Percentiles rank a stretch among this genome's conserved stretches.
Evolutionary conservation across 139 green algal genomes (phyloP).

Genomic region (Tetraselmis striata): DNA sequence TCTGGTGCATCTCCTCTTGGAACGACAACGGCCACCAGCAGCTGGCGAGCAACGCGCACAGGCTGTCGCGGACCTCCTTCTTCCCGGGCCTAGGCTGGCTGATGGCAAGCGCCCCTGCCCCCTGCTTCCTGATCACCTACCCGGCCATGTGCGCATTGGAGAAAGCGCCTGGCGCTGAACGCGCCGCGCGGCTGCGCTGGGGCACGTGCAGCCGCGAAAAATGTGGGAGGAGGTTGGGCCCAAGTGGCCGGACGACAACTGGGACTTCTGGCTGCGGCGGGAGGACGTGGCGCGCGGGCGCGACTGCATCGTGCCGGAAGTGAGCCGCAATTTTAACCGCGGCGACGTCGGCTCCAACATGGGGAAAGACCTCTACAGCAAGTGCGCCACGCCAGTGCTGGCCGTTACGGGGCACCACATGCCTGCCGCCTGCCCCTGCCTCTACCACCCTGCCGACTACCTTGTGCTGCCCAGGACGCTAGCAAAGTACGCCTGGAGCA

Average conservation of each 20-base stretch:
- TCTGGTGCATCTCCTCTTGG: conserved; percentile 48
- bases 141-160: no score
- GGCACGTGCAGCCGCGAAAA: conserved; percentile 8
- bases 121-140: no score
- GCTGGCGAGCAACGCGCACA: conserved; percentile 23
- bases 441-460: no score
- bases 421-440: no score
- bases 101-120: conserved; percentile 13
- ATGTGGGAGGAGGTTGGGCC: conserved; percentile 38
- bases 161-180: no score
- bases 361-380: conserved; percentile 24
- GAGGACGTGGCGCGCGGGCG: conserved; percentile 31
- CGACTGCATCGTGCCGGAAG: conserved; percentile 35
- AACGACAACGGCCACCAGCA: conserved; percentile 45
- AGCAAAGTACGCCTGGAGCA: neutral
- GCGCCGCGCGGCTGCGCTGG: no score
- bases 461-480: neutral
- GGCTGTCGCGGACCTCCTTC: conserved; percentile 41
- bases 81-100: conserved; percentile 58
- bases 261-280: conserved; percentile 52
- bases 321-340: conserved; percentile 41
- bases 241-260: conserved; percentile 29
- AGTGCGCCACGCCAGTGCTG: no score
- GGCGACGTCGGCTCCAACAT: conserved; percentile 44
- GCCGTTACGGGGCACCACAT: no score